Conservation (phyloP, 257 asterid species). For the Solanum virginianum region DNA sequence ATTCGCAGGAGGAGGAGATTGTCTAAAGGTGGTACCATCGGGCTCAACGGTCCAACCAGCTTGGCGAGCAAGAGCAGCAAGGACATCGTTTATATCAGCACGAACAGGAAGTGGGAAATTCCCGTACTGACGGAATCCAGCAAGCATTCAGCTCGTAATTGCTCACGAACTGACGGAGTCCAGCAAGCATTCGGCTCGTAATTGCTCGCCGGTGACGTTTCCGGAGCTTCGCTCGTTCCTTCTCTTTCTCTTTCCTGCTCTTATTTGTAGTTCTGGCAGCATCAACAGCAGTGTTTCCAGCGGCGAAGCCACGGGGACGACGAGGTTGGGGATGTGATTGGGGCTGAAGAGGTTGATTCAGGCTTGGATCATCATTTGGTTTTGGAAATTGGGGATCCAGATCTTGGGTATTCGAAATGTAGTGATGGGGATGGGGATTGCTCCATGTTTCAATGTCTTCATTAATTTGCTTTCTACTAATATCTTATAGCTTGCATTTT, state of each 20-base stretch:
- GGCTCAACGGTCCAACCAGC: conserved; percentile 62
- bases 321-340: conserved; percentile 15
- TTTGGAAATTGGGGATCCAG: conserved; percentile 23
- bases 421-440: neutral
- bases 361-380: conserved; percentile 14
- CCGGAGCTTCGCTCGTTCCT: conserved; percentile 57
- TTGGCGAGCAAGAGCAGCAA: conserved; percentile 65
- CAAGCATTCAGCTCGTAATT: conserved; percentile 62
- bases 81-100: conserved; percentile 75
- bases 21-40: conserved; percentile 63
- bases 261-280: neutral
- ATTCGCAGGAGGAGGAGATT: conserved; percentile 22
- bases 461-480: neutral
- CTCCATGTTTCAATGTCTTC: neutral
- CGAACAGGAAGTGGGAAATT: conserved; percentile 62
- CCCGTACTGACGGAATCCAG: conserved; percentile 70
- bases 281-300: conserved; percentile 13
- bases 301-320: conserved; percentile 76
- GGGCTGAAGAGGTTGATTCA: neutral
- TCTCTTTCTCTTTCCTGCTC: conserved; percentile 54
- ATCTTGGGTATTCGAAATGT: neutral
- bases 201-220: conserved; percentile 74
- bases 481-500: neutral
- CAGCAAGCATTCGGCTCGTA: conserved; percentile 65
- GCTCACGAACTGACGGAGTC: conserved; percentile 78